Base-by-base conservation (phyloP, 495 filamentous ascomycete species). In the Hyaloscypha hepaticicola region DNA sequence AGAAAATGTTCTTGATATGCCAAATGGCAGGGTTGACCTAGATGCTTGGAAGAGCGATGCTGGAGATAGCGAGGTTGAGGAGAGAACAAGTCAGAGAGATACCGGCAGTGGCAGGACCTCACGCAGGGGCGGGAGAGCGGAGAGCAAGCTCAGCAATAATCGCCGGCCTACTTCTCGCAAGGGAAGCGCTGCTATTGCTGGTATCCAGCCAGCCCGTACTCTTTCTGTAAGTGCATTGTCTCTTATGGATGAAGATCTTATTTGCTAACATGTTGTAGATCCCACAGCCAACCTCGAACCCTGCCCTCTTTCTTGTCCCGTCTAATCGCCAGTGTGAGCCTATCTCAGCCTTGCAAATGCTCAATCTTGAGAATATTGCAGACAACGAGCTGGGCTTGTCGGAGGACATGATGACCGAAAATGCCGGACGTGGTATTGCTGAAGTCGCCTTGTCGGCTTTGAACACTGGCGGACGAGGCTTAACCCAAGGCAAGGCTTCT, bases 401-500 rank as follows among this genome's bases (percentile, higher is more conserved):
- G 0, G 90, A 94, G 71, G 90, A 95, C 57, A 88, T 97, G 71
- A 89, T 97, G 75, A 88, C 91, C 0, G 95, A 97, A 72, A 96
- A 94, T 72, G 90, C 92, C 0, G 93, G 90, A 11, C 85, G 93
- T 22, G 88, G 92, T 51, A 91, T 99, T 69, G 92, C 91, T 1
- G 88, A 96, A 71, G 88, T 91, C 28, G 88, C 89, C 3, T 82
- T 96, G 64, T 79, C 76, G 12, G 83, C 84, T 8, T 77, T 90
- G 21, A 77, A 78, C 1, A 82, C 86, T 63, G 70, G 74, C 57
- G 83, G 83, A 11, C 78, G 79, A 45, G 75, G 80, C 19, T 75
- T 57, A 74, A 80, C 59, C 21, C 61, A 67, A 26, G 53, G 64
- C 57, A 58, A 73, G 64, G 76, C 81, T 66, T 71, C 77, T 1